Percentiles rank a stretch among this genome's conserved stretches.
These are phyloP conservation scores for Diversispora epigaea DNA, from an alignment of 192 early-diverging fungal genomes.

Conservation along the genomic window DNA sequence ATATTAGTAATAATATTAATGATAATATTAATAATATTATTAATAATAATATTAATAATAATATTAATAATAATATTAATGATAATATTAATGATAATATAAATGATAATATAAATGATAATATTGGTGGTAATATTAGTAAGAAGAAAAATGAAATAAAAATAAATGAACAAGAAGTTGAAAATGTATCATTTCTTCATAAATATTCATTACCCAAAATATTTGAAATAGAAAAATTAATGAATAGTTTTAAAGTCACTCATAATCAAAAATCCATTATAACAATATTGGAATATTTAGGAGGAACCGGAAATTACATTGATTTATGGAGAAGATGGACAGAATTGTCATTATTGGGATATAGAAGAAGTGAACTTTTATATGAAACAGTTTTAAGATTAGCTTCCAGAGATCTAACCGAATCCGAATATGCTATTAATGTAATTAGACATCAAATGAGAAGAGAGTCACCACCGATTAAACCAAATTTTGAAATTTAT, in stretches of 20 bases:
- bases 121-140: no score
- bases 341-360: conserved; percentile 4
- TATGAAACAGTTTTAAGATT: conserved; percentile 10
- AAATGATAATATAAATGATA: no score
- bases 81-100: no score
- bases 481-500: conserved; percentile 4
- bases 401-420: background rate
- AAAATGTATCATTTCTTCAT: background rate
- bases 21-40: no score
- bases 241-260: background rate
- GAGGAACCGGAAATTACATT: background rate
- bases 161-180: background rate
- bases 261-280: conserved; percentile 12
- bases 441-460: conserved; percentile 21
- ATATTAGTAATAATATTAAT: no score
- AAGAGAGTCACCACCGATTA: conserved; percentile 1
- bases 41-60: no score
- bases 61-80: no score
- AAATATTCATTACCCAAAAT: background rate
- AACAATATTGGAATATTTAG: conserved; percentile 8
- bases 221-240: conserved; percentile 4
- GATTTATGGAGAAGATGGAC: background rate
- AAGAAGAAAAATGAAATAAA: background rate
- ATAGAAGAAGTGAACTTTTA: background rate
- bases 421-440: conserved; percentile 8